Conservation (phyloP, 331 rosid species). For the Malus hybrid region DNA sequence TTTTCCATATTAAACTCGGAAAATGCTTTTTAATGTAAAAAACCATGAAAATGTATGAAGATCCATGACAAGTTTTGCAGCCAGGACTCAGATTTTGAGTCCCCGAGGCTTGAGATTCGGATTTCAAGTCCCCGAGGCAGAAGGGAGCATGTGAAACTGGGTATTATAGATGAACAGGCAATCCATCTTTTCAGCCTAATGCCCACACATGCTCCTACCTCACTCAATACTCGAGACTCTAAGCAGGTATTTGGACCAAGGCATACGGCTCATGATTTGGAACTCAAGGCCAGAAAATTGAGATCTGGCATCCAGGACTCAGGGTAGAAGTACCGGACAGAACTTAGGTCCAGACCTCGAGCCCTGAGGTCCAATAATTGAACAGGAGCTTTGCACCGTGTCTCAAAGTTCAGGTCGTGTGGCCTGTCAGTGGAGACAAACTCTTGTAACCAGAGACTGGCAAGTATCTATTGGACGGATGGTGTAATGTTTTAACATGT, state of each 20-base stretch:
- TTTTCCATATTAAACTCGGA: not conserved
- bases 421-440: not conserved
- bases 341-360: not conserved
- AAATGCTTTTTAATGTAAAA: not conserved
- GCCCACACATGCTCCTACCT: not conserved
- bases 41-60: not conserved
- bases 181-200: not conserved
- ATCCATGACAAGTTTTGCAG: not conserved
- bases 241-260: not conserved
- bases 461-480: no score
- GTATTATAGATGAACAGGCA: not conserved
- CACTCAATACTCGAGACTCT: not conserved
- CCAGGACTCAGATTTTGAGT: not conserved
- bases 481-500: no score
- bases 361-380: not conserved
- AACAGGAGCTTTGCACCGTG: not conserved
- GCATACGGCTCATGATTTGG: not conserved
- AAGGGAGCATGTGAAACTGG: not conserved
- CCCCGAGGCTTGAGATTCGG: not conserved
- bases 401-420: not conserved
- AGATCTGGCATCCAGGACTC: not conserved
- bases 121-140: not conserved
- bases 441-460: no score
- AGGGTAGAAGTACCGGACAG: not conserved
- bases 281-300: not conserved